phyloP scores from a whole-genome alignment of 441 rosid genomes.

The Corymbia citriodora region DNA sequence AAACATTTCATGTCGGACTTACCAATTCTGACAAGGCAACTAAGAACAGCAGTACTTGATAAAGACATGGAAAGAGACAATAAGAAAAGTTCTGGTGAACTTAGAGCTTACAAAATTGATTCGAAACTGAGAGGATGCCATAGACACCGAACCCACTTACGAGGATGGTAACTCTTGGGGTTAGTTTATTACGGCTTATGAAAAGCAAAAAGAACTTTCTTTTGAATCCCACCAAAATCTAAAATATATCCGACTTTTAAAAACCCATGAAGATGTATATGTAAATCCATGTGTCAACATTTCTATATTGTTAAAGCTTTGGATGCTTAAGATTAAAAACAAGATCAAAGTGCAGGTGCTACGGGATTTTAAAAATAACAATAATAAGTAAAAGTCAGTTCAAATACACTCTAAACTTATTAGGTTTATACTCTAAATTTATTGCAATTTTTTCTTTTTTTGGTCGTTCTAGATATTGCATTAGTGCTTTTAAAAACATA shows the following conservation, averaged over 20 bases:
- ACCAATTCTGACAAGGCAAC: constrained; percentile 64
- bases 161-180: neutral
- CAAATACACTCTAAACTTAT: neutral
- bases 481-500: too few species aligned
- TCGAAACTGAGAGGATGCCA: neutral
- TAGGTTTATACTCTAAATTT: neutral
- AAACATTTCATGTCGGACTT: constrained; percentile 60
- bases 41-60: constrained; percentile 21
- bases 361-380: neutral
- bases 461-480: neutral
- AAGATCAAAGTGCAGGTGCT: neutral
- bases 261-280: neutral
- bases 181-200: neutral
- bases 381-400: neutral
- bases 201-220: neutral
- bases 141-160: neutral
- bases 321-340: neutral
- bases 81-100: neutral
- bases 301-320: neutral
- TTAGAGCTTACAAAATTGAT: neutral
- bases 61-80: neutral
- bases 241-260: neutral
- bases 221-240: neutral
- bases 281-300: neutral
- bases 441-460: neutral